Percentiles rank a stretch among this genome's conserved stretches.
These are phyloP conservation scores for Prunus kanzakura DNA, from an alignment of 306 rosid species.

Conservation along the genomic window DNA sequence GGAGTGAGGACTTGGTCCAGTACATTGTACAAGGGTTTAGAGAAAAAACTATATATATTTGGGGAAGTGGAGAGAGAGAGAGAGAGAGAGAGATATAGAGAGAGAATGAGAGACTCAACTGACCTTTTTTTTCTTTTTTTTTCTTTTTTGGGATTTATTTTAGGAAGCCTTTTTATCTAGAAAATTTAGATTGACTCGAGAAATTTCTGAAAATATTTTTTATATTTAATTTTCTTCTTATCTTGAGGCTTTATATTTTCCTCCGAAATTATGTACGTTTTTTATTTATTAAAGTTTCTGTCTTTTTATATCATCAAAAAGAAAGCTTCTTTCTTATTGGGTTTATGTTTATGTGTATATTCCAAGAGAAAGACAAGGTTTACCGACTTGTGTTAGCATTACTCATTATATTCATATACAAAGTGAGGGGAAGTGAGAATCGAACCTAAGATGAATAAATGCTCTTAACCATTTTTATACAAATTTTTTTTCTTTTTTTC, in stretches of 20 bases:
- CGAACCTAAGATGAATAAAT: no score
- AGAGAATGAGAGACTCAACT: background rate
- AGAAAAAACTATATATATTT: background rate
- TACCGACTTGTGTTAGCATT: background rate
- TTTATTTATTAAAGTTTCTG: background rate
- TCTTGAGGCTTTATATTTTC: background rate
- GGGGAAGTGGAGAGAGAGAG: background rate
- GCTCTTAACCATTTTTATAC: no score
- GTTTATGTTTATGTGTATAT: background rate
- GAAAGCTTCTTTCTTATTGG: background rate
- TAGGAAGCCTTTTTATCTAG: background rate
- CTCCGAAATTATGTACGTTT: background rate
- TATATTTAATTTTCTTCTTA: background rate
- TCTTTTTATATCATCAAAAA: no score
- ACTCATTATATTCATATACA: no score
- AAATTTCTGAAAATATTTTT: background rate
- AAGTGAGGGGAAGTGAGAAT: no score
- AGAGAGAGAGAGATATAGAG: background rate
- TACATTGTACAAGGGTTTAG: background rate
- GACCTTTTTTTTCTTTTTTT: background rate
- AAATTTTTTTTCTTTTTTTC: no score
- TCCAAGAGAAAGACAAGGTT: background rate
- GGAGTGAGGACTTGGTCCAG: constrained; percentile 1
- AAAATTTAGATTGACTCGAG: background rate
- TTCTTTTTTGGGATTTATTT: background rate